Conservation (phyloP, 441 rosid genomes). For the Arabidopsis lyrata region DNA sequence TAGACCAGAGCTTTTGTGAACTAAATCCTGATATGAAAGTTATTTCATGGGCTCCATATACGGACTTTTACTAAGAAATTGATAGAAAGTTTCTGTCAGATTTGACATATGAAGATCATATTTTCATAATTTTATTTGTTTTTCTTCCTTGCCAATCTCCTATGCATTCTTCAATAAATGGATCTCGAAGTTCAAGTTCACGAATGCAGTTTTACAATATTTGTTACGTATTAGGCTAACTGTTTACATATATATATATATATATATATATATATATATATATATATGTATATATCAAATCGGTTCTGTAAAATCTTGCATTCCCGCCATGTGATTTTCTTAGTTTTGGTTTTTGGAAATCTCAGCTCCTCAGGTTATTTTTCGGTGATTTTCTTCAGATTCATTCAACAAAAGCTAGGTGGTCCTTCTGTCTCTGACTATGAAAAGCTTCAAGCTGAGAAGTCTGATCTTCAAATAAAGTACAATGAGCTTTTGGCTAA, state of each 20-base stretch:
- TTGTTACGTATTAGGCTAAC: not conserved
- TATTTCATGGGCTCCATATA: not conserved
- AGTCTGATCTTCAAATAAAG: conserved; percentile 69
- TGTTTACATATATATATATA: not conserved
- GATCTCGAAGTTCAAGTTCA: not conserved
- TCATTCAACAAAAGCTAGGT: conserved; percentile 82
- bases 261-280: conserved; percentile 22
- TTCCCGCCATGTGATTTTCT: not conserved
- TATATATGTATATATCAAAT: conserved; percentile 9
- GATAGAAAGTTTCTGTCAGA: not conserved
- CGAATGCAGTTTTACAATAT: not conserved
- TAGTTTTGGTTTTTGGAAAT: not conserved
- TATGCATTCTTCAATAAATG: not conserved
- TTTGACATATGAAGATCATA: not conserved
- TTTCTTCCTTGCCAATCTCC: not conserved
- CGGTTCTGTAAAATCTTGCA: not conserved
- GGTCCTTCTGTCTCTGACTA: conserved; percentile 78
- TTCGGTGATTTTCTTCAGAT: conserved; percentile 49
- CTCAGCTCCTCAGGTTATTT: not conserved
- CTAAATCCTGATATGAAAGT: not conserved
- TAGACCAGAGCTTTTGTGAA: not conserved
- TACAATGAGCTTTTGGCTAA: conserved; percentile 71
- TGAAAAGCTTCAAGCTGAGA: conserved; percentile 83
- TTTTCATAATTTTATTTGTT: not conserved
- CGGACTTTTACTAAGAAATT: not conserved